Evolutionary conservation across 1,284 basidiomycete species (phyloP), one percentile per base, ranked within the genome.

Genomic region (Austroboletus niveus): DNA sequence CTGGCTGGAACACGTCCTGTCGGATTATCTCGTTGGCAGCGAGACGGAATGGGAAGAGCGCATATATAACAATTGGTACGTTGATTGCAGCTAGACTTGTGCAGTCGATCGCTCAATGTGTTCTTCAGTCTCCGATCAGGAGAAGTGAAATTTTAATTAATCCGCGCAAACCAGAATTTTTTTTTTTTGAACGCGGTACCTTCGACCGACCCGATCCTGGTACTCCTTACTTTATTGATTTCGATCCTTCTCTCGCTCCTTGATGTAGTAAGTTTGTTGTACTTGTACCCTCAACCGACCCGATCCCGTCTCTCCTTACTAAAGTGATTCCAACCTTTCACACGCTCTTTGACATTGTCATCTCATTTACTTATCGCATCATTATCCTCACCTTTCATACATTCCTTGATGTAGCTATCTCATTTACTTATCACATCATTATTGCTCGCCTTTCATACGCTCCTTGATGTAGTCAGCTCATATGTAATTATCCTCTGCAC

Each of bases 11-110:
- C 54, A 69, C 12, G 54, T 58, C 15, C 40, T 71, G 43, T 61
- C 63, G 1, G 32, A 48, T 48, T 71, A 69, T 36, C 53, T 67
- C 17, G 50, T 51, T 36, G 58, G 63, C 29, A 66, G 61, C 9
- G 69, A 72, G 38, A 17, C 15, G 6, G 70, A 69, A 41, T 70
- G 62, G 64, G 64, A 72, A 49, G 38, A 44, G 6, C 60, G 62
- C n/a, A 66, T 67, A 47, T 51, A 62, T 45, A 29, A 52, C 20
- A 62, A 70, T 27, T 60, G 56, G 65, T 71, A 42, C 14, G 61
- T 61, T 20, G 11, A 24, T 9, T 15, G 8, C 12, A 24, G 1
- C 20, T 27, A 29, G 14, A 39, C 36, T 30, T 24, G 46, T 27
- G 11, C 7, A 27, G 24, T 45, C 42, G n/a, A 10, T 30, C 61